These are phyloP conservation scores for Saxispiralis lemnorum DNA, from an alignment of 495 filamentous ascomycete species.

Conservation along the genomic window DNA sequence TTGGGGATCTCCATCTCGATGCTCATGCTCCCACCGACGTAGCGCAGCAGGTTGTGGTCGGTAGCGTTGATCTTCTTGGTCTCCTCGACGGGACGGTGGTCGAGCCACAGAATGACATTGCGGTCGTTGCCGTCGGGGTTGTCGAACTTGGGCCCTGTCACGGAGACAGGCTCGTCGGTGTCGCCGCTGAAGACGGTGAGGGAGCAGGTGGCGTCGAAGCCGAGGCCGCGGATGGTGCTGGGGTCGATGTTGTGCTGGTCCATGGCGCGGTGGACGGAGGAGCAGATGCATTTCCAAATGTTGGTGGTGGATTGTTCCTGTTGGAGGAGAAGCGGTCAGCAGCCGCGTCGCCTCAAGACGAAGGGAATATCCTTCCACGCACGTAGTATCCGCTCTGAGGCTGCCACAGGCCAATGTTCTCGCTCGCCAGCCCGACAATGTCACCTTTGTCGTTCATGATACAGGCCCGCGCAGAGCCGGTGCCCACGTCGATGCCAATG, in stretches of 20 bases:
- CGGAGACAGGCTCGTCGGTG: constrained; percentile 73
- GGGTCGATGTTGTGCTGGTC: constrained; percentile 61
- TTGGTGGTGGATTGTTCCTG: constrained; percentile 96
- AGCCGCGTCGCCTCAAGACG: neutral
- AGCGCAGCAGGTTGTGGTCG: constrained; percentile 77
- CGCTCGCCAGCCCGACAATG: constrained; percentile 76
- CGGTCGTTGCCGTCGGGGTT: constrained; percentile 54
- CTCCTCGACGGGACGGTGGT: constrained; percentile 79
- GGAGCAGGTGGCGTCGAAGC: constrained; percentile 95
- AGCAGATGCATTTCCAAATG: constrained; percentile 84
- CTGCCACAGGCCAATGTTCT: constrained; percentile 89
- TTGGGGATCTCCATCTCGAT: constrained; percentile 99
- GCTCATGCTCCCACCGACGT: constrained; percentile 93
- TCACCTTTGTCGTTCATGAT: constrained; percentile 81
- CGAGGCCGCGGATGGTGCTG: constrained; percentile 60
- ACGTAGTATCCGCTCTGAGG: constrained; percentile 83
- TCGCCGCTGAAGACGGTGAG: constrained; percentile 75
- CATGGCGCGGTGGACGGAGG: constrained; percentile 60
- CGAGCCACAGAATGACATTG: constrained; percentile 84
- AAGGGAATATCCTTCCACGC: constrained; percentile 7
- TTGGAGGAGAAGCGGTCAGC: neutral
- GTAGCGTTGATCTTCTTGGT: constrained; percentile 83
- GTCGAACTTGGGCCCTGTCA: constrained; percentile 72
- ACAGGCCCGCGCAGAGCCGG: constrained; percentile 84
- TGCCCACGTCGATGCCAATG: constrained; percentile 91